Evolutionary conservation across 1,139 yeast genomes (phyloP).

Genomic region (Suhomyces bokatorum): DNA sequence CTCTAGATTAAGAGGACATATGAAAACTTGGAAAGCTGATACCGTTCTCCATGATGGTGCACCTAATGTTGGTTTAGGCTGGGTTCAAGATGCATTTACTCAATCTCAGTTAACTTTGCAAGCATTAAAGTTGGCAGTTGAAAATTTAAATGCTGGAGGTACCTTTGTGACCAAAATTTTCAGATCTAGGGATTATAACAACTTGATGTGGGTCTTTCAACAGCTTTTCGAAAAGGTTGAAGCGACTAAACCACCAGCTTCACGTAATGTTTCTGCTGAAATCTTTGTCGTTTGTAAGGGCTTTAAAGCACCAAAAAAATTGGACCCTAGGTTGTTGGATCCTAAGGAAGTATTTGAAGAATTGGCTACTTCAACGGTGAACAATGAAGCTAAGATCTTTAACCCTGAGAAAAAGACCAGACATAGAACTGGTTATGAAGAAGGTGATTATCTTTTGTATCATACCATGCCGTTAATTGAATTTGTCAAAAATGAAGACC

Average conservation of each 20-base stretch:
- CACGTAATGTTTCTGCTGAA: slow-evolving; percentile 98
- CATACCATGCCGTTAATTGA: slow-evolving; percentile 77
- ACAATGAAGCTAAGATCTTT: slow-evolving; percentile 88
- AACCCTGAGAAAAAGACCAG: slow-evolving; percentile 91
- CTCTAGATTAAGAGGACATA: slow-evolving; percentile 86
- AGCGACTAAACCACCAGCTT: slow-evolving; percentile 98
- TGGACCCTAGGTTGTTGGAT: slow-evolving; percentile 90
- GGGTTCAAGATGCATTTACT: slow-evolving; percentile 99
- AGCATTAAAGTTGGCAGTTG: slow-evolving; percentile 93
- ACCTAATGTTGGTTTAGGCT: slow-evolving; percentile 97
- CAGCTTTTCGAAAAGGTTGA: slow-evolving; percentile 95
- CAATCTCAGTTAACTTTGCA: slow-evolving; percentile 94
- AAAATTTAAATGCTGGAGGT: slow-evolving; percentile 87
- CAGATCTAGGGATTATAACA: slow-evolving; percentile 96
- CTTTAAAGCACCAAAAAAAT: slow-evolving; percentile 91
- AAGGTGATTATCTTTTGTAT: slow-evolving; percentile 80
- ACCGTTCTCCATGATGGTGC: slow-evolving; percentile 99
- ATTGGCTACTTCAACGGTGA: slow-evolving; percentile 70
- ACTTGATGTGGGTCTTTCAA: slow-evolving; percentile 94
- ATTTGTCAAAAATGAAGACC: slow-evolving; percentile 77
- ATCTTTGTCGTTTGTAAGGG: slow-evolving; percentile 96
- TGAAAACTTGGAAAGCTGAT: slow-evolving; percentile 99
- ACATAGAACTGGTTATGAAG: slow-evolving; percentile 96
- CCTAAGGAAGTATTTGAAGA: slow-evolving; percentile 95
- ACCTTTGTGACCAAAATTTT: slow-evolving; percentile 96